phyloP scores from a whole-genome alignment of 306 rosid genomes.

The Malus asiatica region DNA sequence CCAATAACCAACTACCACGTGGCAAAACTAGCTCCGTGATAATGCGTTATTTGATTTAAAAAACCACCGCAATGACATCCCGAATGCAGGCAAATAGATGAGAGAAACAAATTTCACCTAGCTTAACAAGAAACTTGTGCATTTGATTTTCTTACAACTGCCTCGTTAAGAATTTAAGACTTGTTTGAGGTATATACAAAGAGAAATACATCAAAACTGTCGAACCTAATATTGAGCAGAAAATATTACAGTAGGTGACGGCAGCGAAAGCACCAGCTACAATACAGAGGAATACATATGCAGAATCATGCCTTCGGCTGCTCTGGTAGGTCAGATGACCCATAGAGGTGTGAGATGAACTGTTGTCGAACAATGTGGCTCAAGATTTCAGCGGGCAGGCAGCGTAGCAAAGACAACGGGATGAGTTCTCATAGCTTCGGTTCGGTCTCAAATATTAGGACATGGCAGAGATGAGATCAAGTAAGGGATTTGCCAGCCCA shows the following conservation, averaged over 20 bases:
- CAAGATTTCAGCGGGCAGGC: neutral
- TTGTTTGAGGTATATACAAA: neutral
- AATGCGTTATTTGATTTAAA: too few relatives aligned
- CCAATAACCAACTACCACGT: too few relatives aligned
- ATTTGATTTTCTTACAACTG: neutral
- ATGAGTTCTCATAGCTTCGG: neutral
- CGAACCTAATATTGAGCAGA: neutral
- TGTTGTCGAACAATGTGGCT: neutral
- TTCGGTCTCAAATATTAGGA: neutral
- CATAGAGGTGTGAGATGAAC: neutral
- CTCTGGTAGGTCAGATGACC: neutral
- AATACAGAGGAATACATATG: neutral
- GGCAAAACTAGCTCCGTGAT: too few relatives aligned
- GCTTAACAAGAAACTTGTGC: neutral
- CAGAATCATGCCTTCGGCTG: neutral
- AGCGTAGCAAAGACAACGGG: neutral
- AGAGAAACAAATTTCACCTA: neutral
- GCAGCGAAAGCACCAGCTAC: neutral
- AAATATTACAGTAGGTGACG: neutral
- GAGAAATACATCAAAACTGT: neutral
- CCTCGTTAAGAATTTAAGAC: neutral
- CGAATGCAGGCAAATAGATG: neutral
- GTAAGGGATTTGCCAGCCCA: conserved; percentile 61
- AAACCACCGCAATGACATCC: neutral
- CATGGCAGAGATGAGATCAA: conserved; percentile 11